phyloP scores from a whole-genome alignment of 108 stramenopile species.

The Nitzschia putrida region DNA sequence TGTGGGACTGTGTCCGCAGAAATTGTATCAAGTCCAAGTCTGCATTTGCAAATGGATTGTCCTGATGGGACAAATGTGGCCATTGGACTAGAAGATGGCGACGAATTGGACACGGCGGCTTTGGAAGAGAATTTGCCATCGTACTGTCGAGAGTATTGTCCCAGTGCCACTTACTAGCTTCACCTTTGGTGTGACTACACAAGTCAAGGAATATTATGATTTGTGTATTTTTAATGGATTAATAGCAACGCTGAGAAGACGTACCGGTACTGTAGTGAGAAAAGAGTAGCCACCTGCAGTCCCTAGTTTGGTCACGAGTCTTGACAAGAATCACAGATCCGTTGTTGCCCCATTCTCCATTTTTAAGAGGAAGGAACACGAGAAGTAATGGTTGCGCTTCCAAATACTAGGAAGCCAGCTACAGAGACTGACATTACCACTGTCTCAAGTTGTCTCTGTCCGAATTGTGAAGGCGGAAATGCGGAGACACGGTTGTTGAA shows the following conservation, averaged over 20 bases:
- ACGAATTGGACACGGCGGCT: constrained; percentile 17
- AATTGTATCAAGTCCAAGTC: constrained; percentile 50
- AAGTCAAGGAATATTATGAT: no score
- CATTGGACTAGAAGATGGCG: constrained; percentile 32
- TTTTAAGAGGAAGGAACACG: no score
- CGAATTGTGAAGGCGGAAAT: constrained; percentile 30
- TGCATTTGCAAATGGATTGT: constrained; percentile 65
- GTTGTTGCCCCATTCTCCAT: no score
- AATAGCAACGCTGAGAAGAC: no score
- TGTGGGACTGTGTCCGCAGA: constrained; percentile 76
- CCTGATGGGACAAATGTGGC: constrained; percentile 60
- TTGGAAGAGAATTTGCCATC: constrained; percentile 50
- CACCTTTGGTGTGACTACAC: no score
- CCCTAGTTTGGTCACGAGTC: no score
- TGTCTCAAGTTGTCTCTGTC: constrained; percentile 24
- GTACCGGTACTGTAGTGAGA: no score
- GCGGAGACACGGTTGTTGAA: constrained; percentile 65
- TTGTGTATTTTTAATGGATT: no score
- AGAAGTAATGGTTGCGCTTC: no score
- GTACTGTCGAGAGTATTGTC: constrained; percentile 60
- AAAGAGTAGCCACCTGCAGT: no score
- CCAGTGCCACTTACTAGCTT: background rate
- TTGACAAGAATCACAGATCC: no score
- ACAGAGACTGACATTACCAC: background rate
- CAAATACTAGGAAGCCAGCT: background rate